phyloP scores from a whole-genome alignment of 140 eudicot genomes.

The Senecio squalidus region DNA sequence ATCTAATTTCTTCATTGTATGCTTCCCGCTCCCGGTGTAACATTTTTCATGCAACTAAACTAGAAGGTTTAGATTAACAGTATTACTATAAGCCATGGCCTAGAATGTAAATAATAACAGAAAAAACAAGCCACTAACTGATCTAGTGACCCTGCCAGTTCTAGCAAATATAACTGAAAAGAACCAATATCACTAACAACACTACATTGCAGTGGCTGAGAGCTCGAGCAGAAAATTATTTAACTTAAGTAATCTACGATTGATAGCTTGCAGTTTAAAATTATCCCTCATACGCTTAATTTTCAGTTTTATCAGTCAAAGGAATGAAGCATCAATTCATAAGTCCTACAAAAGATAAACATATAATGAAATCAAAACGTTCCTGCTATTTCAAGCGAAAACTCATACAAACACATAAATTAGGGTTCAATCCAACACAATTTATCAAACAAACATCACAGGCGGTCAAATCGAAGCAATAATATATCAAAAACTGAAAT shows the following conservation, averaged over 20 bases:
- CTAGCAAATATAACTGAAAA: neutral
- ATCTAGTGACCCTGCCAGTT: neutral
- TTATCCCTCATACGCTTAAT: no score
- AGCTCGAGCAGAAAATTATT: no score
- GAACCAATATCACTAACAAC: neutral
- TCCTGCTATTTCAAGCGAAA: neutral
- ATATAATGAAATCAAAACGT: neutral
- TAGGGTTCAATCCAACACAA: neutral
- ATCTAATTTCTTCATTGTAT: neutral
- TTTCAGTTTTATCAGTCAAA: no score
- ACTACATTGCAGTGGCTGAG: no score
- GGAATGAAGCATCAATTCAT: neutral
- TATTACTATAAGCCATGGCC: constrained; percentile 1
- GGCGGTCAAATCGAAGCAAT: neutral
- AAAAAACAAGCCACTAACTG: constrained; percentile 5
- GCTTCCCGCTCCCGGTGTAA: neutral
- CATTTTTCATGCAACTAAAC: neutral
- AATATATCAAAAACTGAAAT: neutral
- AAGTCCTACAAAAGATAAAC: neutral
- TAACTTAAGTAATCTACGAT: no score
- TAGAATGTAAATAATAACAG: neutral
- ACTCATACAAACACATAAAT: neutral
- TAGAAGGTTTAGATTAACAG: neutral
- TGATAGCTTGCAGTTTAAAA: no score
- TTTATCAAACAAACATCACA: neutral